A percentile compares a stretch with the other conserved stretches of the same genome.
phyloP scores from a whole-genome alignment of 768 basidiomycete genomes.

The Agrocybe praecox region DNA sequence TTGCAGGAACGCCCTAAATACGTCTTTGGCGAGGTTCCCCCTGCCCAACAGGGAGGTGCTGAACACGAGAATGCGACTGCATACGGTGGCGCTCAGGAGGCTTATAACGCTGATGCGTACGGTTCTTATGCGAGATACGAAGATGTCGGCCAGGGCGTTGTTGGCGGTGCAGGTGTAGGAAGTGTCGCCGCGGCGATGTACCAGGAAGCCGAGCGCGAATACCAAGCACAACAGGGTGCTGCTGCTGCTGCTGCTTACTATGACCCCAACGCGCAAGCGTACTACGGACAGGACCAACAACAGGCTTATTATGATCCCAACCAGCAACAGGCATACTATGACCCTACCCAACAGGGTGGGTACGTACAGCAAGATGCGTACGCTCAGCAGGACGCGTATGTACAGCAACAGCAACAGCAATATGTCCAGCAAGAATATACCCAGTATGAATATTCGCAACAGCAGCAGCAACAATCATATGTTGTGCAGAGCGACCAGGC shows the following conservation, averaged over 20 bases:
- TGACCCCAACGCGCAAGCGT: background rate
- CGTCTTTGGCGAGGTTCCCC: slow-evolving; percentile 36
- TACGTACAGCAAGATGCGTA: slow-evolving; percentile 8
- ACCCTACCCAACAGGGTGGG: slow-evolving; percentile 13
- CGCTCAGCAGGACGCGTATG: too few relatives aligned
- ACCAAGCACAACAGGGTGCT: slow-evolving; percentile 34
- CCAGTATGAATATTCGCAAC: slow-evolving; percentile 13
- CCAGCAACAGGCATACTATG: slow-evolving; percentile 11
- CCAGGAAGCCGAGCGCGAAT: slow-evolving; percentile 31
- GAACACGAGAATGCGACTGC: slow-evolving; percentile 33
- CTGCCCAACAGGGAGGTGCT: slow-evolving; percentile 13
- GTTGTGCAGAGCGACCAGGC: slow-evolving; percentile 8
- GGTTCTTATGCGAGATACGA: slow-evolving; percentile 41
- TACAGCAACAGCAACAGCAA: slow-evolving; percentile 21
- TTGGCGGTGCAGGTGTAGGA: slow-evolving; percentile 9
- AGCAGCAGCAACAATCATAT: slow-evolving; percentile 17
- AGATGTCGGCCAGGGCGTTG: slow-evolving; percentile 19
- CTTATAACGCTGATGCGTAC: slow-evolving; percentile 47
- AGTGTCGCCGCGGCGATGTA: slow-evolving; percentile 12
- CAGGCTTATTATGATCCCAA: slow-evolving; percentile 15
- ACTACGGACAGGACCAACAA: slow-evolving; percentile 25
- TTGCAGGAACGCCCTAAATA: slow-evolving; percentile 42
- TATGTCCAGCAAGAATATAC: slow-evolving; percentile 18
- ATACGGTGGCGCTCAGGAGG: slow-evolving; percentile 39
- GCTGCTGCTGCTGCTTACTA: background rate